Base-by-base conservation (phyloP, 164 flowering plant species). In the Malania oleifera region DNA sequence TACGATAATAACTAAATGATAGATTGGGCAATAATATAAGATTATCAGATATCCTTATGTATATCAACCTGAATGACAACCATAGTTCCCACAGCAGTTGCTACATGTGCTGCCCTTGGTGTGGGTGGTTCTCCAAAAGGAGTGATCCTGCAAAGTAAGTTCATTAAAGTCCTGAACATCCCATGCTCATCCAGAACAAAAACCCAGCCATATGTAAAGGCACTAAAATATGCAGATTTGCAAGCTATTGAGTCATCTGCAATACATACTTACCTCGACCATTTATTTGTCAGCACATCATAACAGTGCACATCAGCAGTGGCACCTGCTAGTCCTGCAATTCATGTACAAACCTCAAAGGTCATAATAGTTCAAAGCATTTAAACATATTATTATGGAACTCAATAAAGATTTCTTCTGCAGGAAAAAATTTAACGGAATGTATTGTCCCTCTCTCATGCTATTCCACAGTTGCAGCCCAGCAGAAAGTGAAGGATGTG, bases 31-130 rank as follows among this genome's bases (percentile, higher is more conserved):
- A 56, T 18, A 0, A 59, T n/a, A n/a, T n/a, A 14, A 62, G 45
- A 9, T 19, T 10, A 39, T 24, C 9, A 5, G 31, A 59, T 28
- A 62, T 51, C 43, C 13, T 13, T 28, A 29, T 26, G n/a, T 11
- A 43, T 23, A 23, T 69, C 66, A 40, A 91, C 99, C 97, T 95
- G 99, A 67, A 95, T 91, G 56, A 95, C 99, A 31, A 95, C 99
- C 99, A 95, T 95, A 34, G 99, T 95, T 50, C 99, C 99, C 20
- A 95, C 99, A 44, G 99, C 97, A 70, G 97, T 91, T 49, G 97
- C 99, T 45, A 89, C 99, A 73, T 95, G 99, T 29, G 99, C 99
- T 18, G 99, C 99, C 73, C 99, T 83, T n/a, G 97, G 97, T 19
- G 99, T 88, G 18, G 99, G 99, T 60, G 91, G 99, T 52, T 95